Conservation (phyloP, 345 rosid species). For the Salix dunnii region DNA sequence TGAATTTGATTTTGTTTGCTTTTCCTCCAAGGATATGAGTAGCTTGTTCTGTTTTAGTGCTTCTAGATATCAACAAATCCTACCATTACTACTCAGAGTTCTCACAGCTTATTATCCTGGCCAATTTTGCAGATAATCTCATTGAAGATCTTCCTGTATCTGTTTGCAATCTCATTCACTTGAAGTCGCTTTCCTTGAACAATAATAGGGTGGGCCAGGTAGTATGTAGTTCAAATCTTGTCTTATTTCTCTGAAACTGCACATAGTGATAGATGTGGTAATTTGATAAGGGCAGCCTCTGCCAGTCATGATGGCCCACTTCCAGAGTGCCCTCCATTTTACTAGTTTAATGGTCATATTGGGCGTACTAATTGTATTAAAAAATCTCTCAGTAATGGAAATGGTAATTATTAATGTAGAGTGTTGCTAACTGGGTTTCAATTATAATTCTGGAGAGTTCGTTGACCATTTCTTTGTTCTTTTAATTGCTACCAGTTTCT, state of each 20-base stretch:
- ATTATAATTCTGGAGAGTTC: background rate
- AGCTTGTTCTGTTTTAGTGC: background rate
- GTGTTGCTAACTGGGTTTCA: background rate
- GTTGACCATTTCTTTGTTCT: background rate
- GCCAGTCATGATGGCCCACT: background rate
- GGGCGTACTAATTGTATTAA: background rate
- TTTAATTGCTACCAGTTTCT: background rate
- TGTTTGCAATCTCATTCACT: conserved; percentile 67
- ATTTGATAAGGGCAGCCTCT: background rate
- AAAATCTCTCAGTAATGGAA: background rate
- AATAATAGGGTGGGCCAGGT: conserved; percentile 78
- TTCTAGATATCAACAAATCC: conserved; percentile 6
- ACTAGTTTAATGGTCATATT: background rate
- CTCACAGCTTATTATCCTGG: conserved; percentile 10
- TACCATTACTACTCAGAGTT: conserved; percentile 5
- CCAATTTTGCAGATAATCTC: conserved; percentile 65
- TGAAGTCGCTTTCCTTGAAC: conserved; percentile 73
- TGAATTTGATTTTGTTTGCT: background rate
- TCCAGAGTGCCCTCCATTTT: background rate
- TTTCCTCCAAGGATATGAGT: background rate
- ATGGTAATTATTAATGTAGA: background rate
- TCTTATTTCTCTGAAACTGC: background rate
- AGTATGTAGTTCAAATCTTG: background rate
- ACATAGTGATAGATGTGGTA: background rate
- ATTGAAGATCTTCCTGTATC: conserved; percentile 80